Evolutionary conservation across 164 flowering plant species (phyloP), one percentile per base, ranked within the genome.

Genomic region (Umbilicus rupestris): DNA sequence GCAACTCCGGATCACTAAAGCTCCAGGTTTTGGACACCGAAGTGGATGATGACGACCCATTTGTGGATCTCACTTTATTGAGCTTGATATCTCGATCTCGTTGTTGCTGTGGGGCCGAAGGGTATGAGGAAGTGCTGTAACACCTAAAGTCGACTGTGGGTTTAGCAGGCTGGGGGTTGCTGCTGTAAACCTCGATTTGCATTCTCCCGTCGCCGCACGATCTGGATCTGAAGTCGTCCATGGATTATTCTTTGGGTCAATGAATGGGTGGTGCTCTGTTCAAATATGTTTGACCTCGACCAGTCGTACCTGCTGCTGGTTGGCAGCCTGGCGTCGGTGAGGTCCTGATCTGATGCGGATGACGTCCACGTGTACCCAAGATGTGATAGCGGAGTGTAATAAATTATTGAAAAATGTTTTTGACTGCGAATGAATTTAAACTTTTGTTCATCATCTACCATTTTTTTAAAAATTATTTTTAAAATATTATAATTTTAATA

Each of bases 1-100:
- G 86, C 87, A 79, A 75, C 74, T 87, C 92, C 14, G 90, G 87
- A 59, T 86, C 90, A 46, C 39, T 74, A 39, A 86, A 77, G 19
- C 88, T 70, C 90, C 90, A 31, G 10, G 14, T 8, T 22, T 50
- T 50, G 28, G 57, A 50, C 17, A 28, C 17, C 7, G 30, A 58
- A 58, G 62, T 16, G 55, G 57, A 50, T 19, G 57, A 29, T 58
- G 63, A 58, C 2, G 41, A 22, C 29, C 57, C 64, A 31, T 35
- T 62, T 31, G 64, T n/a, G 20, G 41, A 62, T 62, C 33, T 62
- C 24, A 33, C 64, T 22, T 62, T 35, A 8, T 62, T 62, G 41
- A 62, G 33, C 26, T 33, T 33, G 24, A 62, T 26, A 39, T 62
- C 64, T 62, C 42, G 39, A 29, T 62, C 42, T 31, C 19, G 64